Conservation (phyloP, 306 rosid genomes). For the Phaseolus lunatus region DNA sequence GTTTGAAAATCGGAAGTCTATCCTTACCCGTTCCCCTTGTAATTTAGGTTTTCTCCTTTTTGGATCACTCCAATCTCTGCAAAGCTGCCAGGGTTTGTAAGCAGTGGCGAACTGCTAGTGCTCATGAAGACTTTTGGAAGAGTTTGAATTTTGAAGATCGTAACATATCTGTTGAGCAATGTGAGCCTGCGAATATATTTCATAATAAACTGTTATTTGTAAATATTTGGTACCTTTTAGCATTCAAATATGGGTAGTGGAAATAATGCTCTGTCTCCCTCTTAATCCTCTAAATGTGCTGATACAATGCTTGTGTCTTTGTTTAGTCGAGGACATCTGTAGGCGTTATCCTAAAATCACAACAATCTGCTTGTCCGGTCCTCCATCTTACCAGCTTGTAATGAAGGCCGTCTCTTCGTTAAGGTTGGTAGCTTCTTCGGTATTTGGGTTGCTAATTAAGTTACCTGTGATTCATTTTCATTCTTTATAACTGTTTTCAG, state of each 20-base stretch:
- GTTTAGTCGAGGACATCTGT: constrained; percentile 79
- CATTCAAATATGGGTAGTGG: constrained; percentile 13
- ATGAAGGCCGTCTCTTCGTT: constrained; percentile 72
- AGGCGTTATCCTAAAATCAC: constrained; percentile 84
- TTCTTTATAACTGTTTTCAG: constrained; percentile 49
- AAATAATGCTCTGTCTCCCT: not conserved
- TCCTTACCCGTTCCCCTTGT: not conserved
- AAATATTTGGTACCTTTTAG: not conserved
- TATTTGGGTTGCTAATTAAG: not conserved
- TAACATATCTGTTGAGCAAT: constrained; percentile 74
- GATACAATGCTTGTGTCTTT: constrained; percentile 42
- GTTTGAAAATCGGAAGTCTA: not conserved
- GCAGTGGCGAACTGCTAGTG: constrained; percentile 90
- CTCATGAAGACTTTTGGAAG: constrained; percentile 93
- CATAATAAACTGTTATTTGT: constrained; percentile 10
- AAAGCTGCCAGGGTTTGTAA: constrained; percentile 83
- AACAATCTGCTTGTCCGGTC: constrained; percentile 67
- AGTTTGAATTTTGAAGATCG: constrained; percentile 78
- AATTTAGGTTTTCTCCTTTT: constrained; percentile 87
- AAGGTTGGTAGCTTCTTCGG: constrained; percentile 53
- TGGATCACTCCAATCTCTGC: constrained; percentile 82
- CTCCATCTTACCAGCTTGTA: constrained; percentile 59
- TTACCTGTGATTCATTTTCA: constrained; percentile 39
- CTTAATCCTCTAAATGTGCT: not conserved
- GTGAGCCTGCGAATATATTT: constrained; percentile 55